Conservation (phyloP, 108 stramenopile species). For the Conticribra guillardii region DNA sequence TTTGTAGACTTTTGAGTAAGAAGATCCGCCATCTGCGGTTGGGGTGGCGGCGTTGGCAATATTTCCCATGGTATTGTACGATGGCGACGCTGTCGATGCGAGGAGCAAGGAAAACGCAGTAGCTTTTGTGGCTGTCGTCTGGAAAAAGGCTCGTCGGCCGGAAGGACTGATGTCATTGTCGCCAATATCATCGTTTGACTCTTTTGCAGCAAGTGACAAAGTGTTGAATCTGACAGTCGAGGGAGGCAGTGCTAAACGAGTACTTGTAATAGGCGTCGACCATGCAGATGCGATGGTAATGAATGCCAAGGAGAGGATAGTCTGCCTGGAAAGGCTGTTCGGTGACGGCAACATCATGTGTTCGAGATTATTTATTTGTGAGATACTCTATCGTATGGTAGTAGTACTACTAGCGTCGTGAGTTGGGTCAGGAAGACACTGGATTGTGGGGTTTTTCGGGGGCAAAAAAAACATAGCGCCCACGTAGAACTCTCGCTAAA, state of each 20-base stretch:
- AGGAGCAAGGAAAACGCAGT: constrained; percentile 15
- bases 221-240: too few relatives aligned
- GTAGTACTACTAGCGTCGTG: too few relatives aligned
- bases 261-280: too few relatives aligned
- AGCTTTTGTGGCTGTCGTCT: constrained; percentile 22
- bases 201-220: too few relatives aligned
- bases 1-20: constrained; percentile 44
- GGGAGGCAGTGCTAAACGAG: not conserved
- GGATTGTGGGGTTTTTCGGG: too few relatives aligned
- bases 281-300: too few relatives aligned
- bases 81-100: constrained; percentile 1
- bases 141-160: constrained; percentile 47
- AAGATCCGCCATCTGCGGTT: not conserved
- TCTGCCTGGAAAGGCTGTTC: too few relatives aligned
- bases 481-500: too few relatives aligned
- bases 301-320: not conserved
- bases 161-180: not conserved
- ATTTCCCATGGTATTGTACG: not conserved
- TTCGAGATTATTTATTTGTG: too few relatives aligned
- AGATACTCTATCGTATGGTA: too few relatives aligned
- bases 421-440: too few relatives aligned
- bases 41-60: constrained; percentile 12
- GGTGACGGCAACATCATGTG: constrained; percentile 9
- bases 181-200: not conserved
- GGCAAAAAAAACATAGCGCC: too few relatives aligned